phyloP scores from a whole-genome alignment of 192 early-diverging fungal genomes.

The Rhizoclosmatium sp. region DNA sequence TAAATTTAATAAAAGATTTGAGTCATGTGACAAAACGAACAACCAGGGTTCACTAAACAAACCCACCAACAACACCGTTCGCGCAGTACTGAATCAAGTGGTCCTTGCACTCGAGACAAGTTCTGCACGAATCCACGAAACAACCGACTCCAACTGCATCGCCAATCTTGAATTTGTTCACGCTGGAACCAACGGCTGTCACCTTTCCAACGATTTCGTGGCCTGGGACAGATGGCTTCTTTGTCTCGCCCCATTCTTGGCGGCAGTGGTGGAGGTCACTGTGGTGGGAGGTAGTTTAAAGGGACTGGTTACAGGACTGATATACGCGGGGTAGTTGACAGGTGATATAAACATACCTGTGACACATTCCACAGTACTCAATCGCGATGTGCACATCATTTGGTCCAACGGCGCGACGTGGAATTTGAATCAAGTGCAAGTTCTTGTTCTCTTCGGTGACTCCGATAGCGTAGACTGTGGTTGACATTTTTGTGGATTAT shows the following conservation, averaged over 20 bases:
- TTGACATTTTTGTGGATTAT: too few relatives aligned
- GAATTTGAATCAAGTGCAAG: background rate
- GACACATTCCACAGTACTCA: slow-evolving; percentile 77
- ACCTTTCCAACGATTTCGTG: slow-evolving; percentile 38
- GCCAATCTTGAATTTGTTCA: slow-evolving; percentile 21
- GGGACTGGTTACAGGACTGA: too few relatives aligned
- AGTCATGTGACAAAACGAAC: too few relatives aligned
- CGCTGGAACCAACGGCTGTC: slow-evolving; percentile 5
- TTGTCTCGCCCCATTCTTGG: slow-evolving; percentile 59
- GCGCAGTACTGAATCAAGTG: slow-evolving; percentile 34
- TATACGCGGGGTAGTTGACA: too few relatives aligned
- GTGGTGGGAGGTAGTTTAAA: slow-evolving; percentile 25
- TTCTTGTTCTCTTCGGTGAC: background rate
- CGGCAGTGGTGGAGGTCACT: slow-evolving; percentile 77
- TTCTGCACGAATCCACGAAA: slow-evolving; percentile 21
- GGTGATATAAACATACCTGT: too few relatives aligned
- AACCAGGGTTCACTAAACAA: too few relatives aligned
- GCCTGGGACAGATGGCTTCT: slow-evolving; percentile 26
- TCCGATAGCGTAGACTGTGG: background rate
- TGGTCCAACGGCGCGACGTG: slow-evolving; percentile 2
- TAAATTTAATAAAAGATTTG: too few relatives aligned
- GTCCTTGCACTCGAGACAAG: slow-evolving; percentile 4
- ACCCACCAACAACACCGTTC: background rate
- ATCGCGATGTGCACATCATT: slow-evolving; percentile 76
- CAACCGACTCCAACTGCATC: slow-evolving; percentile 32